A percentile compares a stretch with the other conserved stretches of the same genome.
Conservation (phyloP, 2,329 filamentous ascomycete genomes). For the Beauveria brongniartii region DNA sequence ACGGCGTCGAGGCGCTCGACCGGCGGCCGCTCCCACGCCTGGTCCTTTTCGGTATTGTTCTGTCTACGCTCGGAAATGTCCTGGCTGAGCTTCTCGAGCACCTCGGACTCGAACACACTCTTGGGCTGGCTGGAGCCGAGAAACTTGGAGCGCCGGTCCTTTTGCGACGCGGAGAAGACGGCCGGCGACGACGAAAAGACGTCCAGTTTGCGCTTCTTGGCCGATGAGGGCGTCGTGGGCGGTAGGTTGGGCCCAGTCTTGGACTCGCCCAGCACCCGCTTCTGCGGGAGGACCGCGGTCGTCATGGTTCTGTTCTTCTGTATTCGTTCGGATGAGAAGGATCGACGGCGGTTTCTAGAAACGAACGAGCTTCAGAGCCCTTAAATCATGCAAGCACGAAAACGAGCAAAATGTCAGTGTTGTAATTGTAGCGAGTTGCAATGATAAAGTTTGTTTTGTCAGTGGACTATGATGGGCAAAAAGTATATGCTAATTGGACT, state of each 20-base stretch:
- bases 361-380: not conserved
- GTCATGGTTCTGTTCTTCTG: conserved; percentile 31
- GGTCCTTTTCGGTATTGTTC: conserved; percentile 85
- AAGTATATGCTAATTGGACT: conserved; percentile 4
- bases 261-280: conserved; percentile 64
- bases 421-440: not conserved
- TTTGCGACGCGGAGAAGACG: conserved; percentile 55
- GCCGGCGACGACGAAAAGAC: conserved; percentile 46
- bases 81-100: conserved; percentile 91
- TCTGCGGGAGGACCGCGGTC: conserved; percentile 52
- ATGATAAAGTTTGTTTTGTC: not conserved
- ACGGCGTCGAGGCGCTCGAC: conserved; percentile 45
- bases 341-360: not conserved
- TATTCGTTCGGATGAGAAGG: not conserved
- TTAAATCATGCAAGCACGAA: not conserved
- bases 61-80: conserved; percentile 81
- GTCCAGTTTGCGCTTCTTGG: conserved; percentile 83
- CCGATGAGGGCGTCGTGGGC: conserved; percentile 43
- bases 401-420: not conserved
- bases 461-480: not conserved
- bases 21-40: conserved; percentile 70
- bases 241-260: conserved; percentile 55
- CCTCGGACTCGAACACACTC: conserved; percentile 87
- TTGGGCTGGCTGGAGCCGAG: conserved; percentile 68
- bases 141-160: conserved; percentile 51